Percentiles rank a stretch among this genome's conserved stretches.
These are phyloP conservation scores for Vigna trinervia DNA, from an alignment of 306 rosid genomes.

Conservation along the genomic window DNA sequence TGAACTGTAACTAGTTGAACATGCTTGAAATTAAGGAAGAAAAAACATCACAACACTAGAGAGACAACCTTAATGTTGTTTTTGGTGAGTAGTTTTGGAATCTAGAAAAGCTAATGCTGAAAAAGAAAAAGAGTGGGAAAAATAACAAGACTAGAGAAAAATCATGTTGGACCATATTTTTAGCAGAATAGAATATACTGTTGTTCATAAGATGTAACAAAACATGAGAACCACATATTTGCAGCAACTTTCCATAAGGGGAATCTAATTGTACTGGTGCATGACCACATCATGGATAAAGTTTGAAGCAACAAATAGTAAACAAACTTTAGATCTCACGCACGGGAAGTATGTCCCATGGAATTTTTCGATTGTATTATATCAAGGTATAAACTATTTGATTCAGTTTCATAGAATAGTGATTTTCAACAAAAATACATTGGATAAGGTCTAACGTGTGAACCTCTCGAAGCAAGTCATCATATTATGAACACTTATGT, in stretches of 20 bases:
- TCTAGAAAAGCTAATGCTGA: not conserved
- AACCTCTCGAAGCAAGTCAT: conserved; percentile 70
- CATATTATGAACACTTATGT: conserved; percentile 1
- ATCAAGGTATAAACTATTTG: not conserved
- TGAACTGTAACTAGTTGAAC: not conserved
- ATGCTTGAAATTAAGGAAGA: conserved; percentile 5
- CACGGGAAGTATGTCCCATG: conserved; percentile 53
- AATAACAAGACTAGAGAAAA: not conserved
- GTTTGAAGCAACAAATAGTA: conserved; percentile 57
- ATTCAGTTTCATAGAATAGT: not conserved
- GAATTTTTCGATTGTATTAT: not conserved
- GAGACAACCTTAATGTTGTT: not conserved
- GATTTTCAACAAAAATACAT: conserved; percentile 48
- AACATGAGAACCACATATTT: conserved; percentile 36
- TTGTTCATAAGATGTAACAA: not conserved
- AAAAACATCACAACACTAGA: not conserved
- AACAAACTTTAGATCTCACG: conserved; percentile 66
- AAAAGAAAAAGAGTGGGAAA: not conserved
- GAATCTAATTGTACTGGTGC: conserved; percentile 76
- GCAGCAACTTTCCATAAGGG: conserved; percentile 65
- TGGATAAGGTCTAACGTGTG: conserved; percentile 58
- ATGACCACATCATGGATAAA: conserved; percentile 64
- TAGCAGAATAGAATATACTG: not conserved
- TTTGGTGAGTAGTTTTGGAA: not conserved
- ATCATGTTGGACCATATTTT: conserved; percentile 24